Evolutionary conservation across 495 filamentous ascomycete genomes (phyloP).

Genomic region (Daldinia concentrica): DNA sequence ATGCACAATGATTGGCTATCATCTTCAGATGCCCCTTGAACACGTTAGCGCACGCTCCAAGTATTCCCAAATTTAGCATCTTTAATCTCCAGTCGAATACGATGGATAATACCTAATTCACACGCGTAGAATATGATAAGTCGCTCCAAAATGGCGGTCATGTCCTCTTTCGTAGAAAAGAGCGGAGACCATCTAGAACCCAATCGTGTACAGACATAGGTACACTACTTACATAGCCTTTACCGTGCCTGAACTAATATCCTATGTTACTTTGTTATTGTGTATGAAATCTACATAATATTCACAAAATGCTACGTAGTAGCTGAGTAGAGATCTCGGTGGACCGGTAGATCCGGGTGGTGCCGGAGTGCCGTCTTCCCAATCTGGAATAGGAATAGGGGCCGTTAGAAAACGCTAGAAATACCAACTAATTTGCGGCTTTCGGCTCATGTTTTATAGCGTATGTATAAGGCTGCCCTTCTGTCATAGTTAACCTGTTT

Average conservation of each 20-base stretch:
- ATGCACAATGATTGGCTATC: constrained; percentile 28
- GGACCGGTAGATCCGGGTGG: constrained; percentile 29
- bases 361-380: constrained; percentile 14
- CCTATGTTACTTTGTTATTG: background rate
- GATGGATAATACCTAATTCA: constrained; percentile 29
- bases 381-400: constrained; percentile 17
- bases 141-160: constrained; percentile 16
- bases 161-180: constrained; percentile 3
- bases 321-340: constrained; percentile 17
- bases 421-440: constrained; percentile 9
- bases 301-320: constrained; percentile 5
- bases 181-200: background rate
- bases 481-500: constrained; percentile 2
- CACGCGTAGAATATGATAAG: constrained; percentile 7
- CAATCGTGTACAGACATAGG: background rate
- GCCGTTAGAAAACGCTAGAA: constrained; percentile 17
- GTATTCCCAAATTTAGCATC: constrained; percentile 37
- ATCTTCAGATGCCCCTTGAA: constrained; percentile 9
- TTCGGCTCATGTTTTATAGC: background rate
- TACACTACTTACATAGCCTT: too few species aligned
- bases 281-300: background rate
- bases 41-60: constrained; percentile 30
- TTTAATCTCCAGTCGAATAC: constrained; percentile 39
- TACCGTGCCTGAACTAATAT: background rate
- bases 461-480: background rate